phyloP scores from a whole-genome alignment of 176 grass and related monocot species.

The Tillandsia fasciculata region DNA sequence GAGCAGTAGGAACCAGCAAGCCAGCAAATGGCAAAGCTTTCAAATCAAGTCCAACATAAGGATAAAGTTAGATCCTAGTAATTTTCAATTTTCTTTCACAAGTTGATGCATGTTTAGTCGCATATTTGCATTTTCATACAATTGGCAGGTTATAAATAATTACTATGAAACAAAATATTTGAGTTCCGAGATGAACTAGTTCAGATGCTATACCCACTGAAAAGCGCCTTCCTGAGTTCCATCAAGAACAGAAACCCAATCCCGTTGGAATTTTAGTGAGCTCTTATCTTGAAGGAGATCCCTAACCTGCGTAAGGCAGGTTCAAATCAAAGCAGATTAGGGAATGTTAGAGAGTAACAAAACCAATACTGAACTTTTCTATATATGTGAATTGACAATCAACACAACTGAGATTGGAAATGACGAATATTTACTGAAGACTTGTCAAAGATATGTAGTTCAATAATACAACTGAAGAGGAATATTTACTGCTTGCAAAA shows the following conservation, averaged over 20 bases:
- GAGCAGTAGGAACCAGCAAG: neutral
- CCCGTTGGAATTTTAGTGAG: slow-evolving; percentile 73
- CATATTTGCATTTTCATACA: neutral
- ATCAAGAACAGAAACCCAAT: slow-evolving; percentile 95
- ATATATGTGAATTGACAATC: neutral
- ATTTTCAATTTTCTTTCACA: neutral
- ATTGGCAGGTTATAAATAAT: neutral
- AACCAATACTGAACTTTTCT: neutral
- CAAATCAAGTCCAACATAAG: neutral
- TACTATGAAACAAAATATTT: neutral
- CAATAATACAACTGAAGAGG: slow-evolving; percentile 15
- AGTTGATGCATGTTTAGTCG: neutral
- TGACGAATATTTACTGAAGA: neutral
- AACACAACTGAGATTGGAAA: neutral
- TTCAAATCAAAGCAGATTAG: neutral
- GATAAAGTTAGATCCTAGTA: neutral
- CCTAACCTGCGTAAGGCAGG: slow-evolving; percentile 55
- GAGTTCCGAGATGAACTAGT: neutral
- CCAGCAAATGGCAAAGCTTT: neutral
- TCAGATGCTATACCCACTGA: slow-evolving; percentile 58
- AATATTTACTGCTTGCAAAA: slow-evolving; percentile 82
- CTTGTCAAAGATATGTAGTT: neutral
- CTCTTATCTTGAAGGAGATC: slow-evolving; percentile 76
- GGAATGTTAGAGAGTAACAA: neutral
- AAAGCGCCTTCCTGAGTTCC: slow-evolving; percentile 94